Evolutionary conservation across 352 stramenopile species (phyloP).

Genomic region (Phytophthora europaea): DNA sequence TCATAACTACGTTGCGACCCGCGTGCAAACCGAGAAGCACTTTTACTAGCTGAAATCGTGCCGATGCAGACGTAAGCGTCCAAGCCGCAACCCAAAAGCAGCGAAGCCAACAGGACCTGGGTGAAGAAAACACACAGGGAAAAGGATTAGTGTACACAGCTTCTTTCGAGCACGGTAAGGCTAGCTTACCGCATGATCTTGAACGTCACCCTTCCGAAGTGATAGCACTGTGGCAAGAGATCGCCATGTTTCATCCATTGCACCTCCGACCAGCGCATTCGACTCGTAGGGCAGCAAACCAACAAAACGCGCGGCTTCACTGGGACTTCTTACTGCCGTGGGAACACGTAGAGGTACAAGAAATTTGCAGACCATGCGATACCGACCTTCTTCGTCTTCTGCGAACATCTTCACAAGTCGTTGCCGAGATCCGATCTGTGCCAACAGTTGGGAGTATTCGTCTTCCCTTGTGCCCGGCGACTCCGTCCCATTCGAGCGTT

Average conservation of each 20-base stretch:
- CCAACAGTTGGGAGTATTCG: conserved; percentile 31
- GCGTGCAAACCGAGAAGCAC: conserved; percentile 28
- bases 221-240: conserved; percentile 78
- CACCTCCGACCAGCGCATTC: conserved; percentile 59
- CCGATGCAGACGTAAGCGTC: conserved; percentile 91
- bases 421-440: conserved; percentile 20
- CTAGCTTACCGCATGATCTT: conserved; percentile 79
- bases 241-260: conserved; percentile 81
- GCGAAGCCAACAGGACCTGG: conserved; percentile 84
- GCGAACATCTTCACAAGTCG: conserved; percentile 87
- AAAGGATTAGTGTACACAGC: not conserved
- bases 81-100: conserved; percentile 91
- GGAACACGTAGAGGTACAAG: conserved; percentile 66
- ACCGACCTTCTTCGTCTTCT: conserved; percentile 88
- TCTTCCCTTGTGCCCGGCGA: conserved; percentile 19
- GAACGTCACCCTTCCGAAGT: conserved; percentile 75
- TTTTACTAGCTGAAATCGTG: conserved; percentile 58
- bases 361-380: conserved; percentile 91
- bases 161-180: too few species aligned
- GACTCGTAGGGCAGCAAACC: conserved; percentile 78
- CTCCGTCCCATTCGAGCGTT: not conserved
- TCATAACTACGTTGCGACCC: conserved; percentile 26
- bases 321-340: conserved; percentile 66
- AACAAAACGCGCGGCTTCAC: conserved; percentile 90
- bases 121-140: not conserved